A percentile compares a stretch with the other conserved stretches of the same genome.
phyloP scores from a whole-genome alignment of 1,139 yeast genomes.

The Petasospora fabianii region DNA sequence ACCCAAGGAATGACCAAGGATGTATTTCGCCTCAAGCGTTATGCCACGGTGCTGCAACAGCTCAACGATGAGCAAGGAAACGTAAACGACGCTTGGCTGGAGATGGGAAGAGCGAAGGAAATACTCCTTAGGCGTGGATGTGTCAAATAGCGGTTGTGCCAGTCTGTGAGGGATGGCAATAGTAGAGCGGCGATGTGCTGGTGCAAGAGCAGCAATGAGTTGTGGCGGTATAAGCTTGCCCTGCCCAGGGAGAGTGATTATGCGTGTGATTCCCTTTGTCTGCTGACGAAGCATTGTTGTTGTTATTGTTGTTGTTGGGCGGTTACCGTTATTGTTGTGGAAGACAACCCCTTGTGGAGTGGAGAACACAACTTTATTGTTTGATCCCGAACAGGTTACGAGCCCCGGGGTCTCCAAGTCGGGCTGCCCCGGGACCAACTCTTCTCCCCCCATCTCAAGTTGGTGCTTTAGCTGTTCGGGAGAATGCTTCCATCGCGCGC shows the following conservation, averaged over 20 bases:
- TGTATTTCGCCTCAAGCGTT: constrained; percentile 28
- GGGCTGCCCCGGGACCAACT: too few relatives aligned
- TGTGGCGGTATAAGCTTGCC: constrained; percentile 17
- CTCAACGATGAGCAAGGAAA: constrained; percentile 35
- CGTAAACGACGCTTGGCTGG: constrained; percentile 46
- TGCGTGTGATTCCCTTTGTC: constrained; percentile 6
- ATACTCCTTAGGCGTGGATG: constrained; percentile 11
- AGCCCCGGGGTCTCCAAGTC: too few relatives aligned
- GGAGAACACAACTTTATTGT: too few relatives aligned
- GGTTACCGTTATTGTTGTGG: too few relatives aligned
- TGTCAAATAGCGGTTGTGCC: constrained; percentile 14
- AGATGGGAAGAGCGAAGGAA: constrained; percentile 38
- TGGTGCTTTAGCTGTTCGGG: too few relatives aligned
- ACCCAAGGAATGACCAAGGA: constrained; percentile 59
- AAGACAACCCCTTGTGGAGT: too few relatives aligned
- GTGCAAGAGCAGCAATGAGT: constrained; percentile 8
- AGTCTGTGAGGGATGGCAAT: constrained; percentile 11
- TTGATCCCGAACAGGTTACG: too few relatives aligned
- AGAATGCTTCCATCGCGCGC: too few relatives aligned
- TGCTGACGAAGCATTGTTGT: constrained; percentile 9
- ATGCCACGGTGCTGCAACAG: constrained; percentile 28
- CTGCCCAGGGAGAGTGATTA: constrained; percentile 25
- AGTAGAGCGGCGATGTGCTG: constrained; percentile 11
- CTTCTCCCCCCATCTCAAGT: too few relatives aligned
- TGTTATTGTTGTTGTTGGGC: neutral